Percentiles rank a stretch among this genome's conserved stretches.
Evolutionary conservation across 164 flowering plant species (phyloP).

Genomic region (Tetracentron sinense): DNA sequence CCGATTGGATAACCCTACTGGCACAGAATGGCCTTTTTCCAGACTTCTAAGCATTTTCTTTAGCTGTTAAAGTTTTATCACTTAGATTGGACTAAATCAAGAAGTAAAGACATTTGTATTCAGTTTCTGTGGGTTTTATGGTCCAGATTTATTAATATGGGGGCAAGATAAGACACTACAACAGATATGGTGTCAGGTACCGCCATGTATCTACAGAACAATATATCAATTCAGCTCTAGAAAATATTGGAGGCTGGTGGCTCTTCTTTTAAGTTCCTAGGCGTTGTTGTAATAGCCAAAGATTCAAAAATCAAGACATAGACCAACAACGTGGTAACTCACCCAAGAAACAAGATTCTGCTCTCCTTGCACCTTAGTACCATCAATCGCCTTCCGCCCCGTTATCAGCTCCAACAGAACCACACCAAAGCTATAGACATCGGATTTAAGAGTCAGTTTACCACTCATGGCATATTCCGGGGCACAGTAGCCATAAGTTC

Average conservation of each 20-base stretch:
- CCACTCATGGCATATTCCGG: slow-evolving; percentile 92
- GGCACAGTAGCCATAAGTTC: slow-evolving; percentile 84
- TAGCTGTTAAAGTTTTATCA: too few species aligned
- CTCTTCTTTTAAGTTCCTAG: neutral
- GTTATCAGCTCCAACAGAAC: slow-evolving; percentile 73
- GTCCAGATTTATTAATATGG: too few species aligned
- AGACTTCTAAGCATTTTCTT: neutral
- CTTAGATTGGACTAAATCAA: too few species aligned
- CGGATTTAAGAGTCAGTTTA: slow-evolving; percentile 69
- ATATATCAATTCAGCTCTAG: too few species aligned
- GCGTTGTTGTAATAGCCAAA: neutral
- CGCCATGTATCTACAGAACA: too few species aligned
- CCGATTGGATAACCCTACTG: too few species aligned
- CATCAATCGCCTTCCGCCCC: slow-evolving; percentile 65
- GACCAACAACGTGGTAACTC: slow-evolving; percentile 20
- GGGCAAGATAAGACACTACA: too few species aligned
- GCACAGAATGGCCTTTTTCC: neutral
- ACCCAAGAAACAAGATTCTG: slow-evolving; percentile 73
- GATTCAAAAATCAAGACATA: neutral
- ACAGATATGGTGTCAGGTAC: too few species aligned
- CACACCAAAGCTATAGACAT: slow-evolving; percentile 84
- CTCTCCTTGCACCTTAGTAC: slow-evolving; percentile 38
- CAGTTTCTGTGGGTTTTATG: too few species aligned
- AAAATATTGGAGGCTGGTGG: too few species aligned
- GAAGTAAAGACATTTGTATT: too few species aligned